Evolutionary conservation across 2,329 filamentous ascomycete species (phyloP).

Genomic region (Hymenotorrendiella dingleyae): DNA sequence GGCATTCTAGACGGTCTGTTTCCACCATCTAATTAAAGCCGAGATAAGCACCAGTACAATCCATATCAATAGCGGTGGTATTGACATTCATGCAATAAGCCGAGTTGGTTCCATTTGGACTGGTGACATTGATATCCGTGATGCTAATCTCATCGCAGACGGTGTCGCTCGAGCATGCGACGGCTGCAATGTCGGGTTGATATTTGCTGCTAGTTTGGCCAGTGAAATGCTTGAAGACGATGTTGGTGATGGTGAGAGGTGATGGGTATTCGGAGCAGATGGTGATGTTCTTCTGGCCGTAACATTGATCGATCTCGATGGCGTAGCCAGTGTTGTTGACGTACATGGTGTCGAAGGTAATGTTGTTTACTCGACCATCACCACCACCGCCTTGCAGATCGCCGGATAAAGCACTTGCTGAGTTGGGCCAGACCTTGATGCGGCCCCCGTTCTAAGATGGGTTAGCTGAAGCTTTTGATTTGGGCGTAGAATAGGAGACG

Average conservation of each 20-base stretch:
- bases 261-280: slow-evolving; percentile 55
- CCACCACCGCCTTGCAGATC: slow-evolving; percentile 63
- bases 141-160: slow-evolving; percentile 46
- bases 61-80: slow-evolving; percentile 31
- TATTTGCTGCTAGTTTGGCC: slow-evolving; percentile 45
- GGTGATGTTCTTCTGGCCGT: slow-evolving; percentile 55
- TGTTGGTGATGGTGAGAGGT: slow-evolving; percentile 47
- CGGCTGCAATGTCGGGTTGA: slow-evolving; percentile 39
- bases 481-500: slow-evolving; percentile 18
- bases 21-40: slow-evolving; percentile 31
- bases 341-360: slow-evolving; percentile 59
- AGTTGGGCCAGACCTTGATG: slow-evolving; percentile 65
- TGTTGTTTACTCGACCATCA: slow-evolving; percentile 54
- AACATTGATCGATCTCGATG: slow-evolving; percentile 61
- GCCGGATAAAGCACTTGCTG: slow-evolving; percentile 45
- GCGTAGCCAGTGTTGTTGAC: slow-evolving; percentile 59
- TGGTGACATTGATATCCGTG: slow-evolving; percentile 39
- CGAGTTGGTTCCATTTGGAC: slow-evolving; percentile 39
- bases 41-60: slow-evolving; percentile 26
- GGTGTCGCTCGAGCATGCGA: slow-evolving; percentile 41
- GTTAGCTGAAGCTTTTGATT: slow-evolving; percentile 28
- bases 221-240: slow-evolving; percentile 50
- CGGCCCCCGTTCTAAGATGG: slow-evolving; percentile 55
- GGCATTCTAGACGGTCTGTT: too few species aligned
- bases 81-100: slow-evolving; percentile 41